Evolutionary conservation across 2,329 filamentous ascomycete genomes (phyloP), one percentile per base, ranked within the genome.

Genomic region (Mycocentrospora acerina): DNA sequence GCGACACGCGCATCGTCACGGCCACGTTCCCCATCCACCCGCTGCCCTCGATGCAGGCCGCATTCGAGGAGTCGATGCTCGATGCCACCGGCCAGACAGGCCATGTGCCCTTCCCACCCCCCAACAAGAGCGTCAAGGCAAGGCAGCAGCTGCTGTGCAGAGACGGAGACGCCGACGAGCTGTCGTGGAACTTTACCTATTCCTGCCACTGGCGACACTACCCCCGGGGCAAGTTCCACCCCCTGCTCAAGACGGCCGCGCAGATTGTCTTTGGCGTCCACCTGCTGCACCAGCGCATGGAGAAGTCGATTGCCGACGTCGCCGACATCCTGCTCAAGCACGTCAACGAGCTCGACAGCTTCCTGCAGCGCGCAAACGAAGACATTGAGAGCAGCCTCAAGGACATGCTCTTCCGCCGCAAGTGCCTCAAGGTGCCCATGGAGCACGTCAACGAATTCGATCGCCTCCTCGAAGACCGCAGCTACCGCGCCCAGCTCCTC

Each of bases 251-350:
- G 71, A 80, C 96, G 32, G 80, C 94, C 61, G 84, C 91, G 12
- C 91, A 97, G 68, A 90, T 97, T 53, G 85, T 89, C 2, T 97
- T 97, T 66, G 91, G 93, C 14, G 84, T 97, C 25, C 90, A 96
- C 65, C 75, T 97, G 29, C 71, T 97, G 40, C 81, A 94, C 38
- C 84, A 90, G 57, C 83, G 84, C 44, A 81, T 94, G 64, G 90
- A 93, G 36, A 95, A 91, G 67, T 94, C 88, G 53, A 87, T 95
- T 52, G 77, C 82, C 24, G 88, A 95, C 62, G 91, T 96, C 10
- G 84, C 95, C 48, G 83, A 79, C 49, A 97, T 97, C 36, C 75
- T 97, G 39, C 89, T 96, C 60, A 83, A 81, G 11, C 91, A 97
- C 66, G 93, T 97, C 44, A 88, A 95, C 60, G 91, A 97, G 66